Conservation (phyloP, 352 stramenopile genomes). For the Phytopythium litorale region DNA sequence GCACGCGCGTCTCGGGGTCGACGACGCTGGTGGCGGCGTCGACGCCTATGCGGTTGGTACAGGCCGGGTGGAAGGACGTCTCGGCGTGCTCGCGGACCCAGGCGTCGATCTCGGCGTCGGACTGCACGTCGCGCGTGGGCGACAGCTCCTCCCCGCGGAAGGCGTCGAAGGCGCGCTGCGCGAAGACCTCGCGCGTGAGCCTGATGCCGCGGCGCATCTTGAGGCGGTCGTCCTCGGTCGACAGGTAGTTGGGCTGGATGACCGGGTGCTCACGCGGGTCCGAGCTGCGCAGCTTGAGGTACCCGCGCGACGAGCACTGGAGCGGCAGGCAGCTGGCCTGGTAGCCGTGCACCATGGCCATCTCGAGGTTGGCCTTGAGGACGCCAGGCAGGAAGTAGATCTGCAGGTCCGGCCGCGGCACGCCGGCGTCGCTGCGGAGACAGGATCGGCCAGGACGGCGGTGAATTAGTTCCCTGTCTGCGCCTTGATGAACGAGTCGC, state of each 20-base stretch:
- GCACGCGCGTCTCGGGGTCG: constrained; percentile 68
- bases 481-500: too few relatives aligned
- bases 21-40: constrained; percentile 58
- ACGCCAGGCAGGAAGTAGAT: constrained; percentile 87
- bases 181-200: constrained; percentile 66
- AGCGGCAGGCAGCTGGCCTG: constrained; percentile 70
- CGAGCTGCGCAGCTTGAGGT: constrained; percentile 45
- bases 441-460: not conserved
- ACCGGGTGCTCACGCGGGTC: constrained; percentile 48
- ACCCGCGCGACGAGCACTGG: constrained; percentile 62
- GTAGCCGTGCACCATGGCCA: constrained; percentile 40
- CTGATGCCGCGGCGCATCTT: constrained; percentile 56
- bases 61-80: constrained; percentile 74
- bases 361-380: constrained; percentile 23
- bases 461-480: not conserved
- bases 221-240: constrained; percentile 46
- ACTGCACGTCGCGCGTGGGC: constrained; percentile 31
- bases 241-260: constrained; percentile 78
- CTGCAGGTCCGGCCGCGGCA: constrained; percentile 81
- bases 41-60: constrained; percentile 72
- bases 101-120: constrained; percentile 52
- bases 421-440: constrained; percentile 45
- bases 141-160: constrained; percentile 59
- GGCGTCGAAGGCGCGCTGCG: constrained; percentile 63
- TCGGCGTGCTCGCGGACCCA: constrained; percentile 62